These are phyloP conservation scores for Aegilops longissima DNA, from an alignment of 176 grass and related monocot species.

Conservation along the genomic window DNA sequence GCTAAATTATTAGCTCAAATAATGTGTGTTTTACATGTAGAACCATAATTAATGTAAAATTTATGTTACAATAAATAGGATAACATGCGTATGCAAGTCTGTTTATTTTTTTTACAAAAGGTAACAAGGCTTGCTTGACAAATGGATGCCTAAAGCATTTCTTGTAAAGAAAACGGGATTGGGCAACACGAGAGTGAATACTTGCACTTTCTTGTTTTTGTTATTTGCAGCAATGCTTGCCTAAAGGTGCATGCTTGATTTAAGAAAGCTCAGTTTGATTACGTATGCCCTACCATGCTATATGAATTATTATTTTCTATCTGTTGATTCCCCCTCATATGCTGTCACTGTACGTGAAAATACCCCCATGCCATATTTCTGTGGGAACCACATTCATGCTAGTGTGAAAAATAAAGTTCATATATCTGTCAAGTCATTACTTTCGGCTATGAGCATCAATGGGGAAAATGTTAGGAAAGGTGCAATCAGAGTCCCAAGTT, in stretches of 20 bases:
- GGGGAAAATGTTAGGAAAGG: neutral
- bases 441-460: neutral
- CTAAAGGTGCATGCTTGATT: conserved; percentile 19
- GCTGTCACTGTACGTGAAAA: too few relatives aligned
- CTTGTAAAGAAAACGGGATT: neutral
- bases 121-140: neutral
- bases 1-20: neutral
- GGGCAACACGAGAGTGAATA: neutral
- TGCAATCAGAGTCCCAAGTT: neutral
- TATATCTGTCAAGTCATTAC: too few relatives aligned
- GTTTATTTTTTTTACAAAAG: neutral
- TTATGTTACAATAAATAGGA: neutral
- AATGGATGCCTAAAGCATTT: neutral
- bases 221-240: neutral
- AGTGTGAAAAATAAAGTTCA: neutral
- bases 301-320: conserved; percentile 15
- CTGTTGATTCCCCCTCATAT: neutral
- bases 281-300: neutral
- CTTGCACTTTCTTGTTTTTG: neutral
- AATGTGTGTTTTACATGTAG: neutral
- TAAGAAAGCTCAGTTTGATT: neutral
- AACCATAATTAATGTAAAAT: neutral
- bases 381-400: neutral
- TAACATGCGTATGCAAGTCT: neutral
- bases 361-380: too few relatives aligned